Percentiles rank a stretch among this genome's conserved stretches.
Conservation (phyloP, 2,329 filamentous ascomycete species). For the Fonsecaea multimorphosa region DNA sequence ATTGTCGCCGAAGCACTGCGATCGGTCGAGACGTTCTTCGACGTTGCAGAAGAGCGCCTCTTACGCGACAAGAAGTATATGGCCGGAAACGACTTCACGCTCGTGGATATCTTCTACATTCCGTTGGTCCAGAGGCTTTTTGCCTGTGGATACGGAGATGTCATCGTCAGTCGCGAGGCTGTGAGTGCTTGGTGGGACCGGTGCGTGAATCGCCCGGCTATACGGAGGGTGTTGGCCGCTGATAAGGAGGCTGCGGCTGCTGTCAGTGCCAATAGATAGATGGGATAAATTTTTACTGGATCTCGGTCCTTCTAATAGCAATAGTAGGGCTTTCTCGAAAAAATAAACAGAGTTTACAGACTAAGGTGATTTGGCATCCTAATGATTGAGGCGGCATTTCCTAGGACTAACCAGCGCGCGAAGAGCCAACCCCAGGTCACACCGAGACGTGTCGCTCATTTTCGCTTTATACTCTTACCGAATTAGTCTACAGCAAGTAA, state of each 20-base stretch:
- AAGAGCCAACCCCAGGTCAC: too few relatives aligned
- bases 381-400: too few relatives aligned
- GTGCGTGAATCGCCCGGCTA: slow-evolving; percentile 47
- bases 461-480: too few relatives aligned
- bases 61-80: slow-evolving; percentile 53
- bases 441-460: too few relatives aligned
- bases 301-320: too few relatives aligned
- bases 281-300: too few relatives aligned
- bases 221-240: slow-evolving; percentile 46
- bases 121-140: slow-evolving; percentile 54
- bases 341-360: too few relatives aligned
- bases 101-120: slow-evolving; percentile 58
- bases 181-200: slow-evolving; percentile 54
- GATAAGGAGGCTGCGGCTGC: slow-evolving; percentile 44
- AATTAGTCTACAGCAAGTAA: too few relatives aligned
- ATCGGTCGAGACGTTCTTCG: slow-evolving; percentile 52
- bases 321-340: too few relatives aligned
- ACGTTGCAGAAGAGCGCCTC: slow-evolving; percentile 52
- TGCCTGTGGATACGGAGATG: slow-evolving; percentile 48
- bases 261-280: too few relatives aligned
- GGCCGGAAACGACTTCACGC: slow-evolving; percentile 53
- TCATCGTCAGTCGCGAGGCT: slow-evolving; percentile 46
- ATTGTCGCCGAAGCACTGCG: slow-evolving; percentile 48
- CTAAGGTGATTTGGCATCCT: too few relatives aligned
- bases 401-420: too few relatives aligned